phyloP scores from a whole-genome alignment of 345 rosid genomes.

The Gossypium arboreum region DNA sequence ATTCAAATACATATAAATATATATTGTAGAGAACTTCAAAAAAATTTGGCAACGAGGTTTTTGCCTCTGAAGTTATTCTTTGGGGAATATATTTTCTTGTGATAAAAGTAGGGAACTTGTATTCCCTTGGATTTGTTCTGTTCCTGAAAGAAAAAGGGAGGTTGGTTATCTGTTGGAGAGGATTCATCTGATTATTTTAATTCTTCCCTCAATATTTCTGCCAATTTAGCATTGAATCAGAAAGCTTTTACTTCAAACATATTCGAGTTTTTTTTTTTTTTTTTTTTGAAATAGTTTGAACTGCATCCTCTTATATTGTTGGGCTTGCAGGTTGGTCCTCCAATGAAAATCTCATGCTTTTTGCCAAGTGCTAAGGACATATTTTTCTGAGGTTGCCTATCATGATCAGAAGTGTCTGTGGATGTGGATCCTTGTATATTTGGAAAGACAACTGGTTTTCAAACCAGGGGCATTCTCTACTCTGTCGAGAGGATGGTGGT shows the following conservation, averaged over 20 bases:
- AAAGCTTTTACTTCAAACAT: background rate
- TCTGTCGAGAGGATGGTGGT: conserved; percentile 23
- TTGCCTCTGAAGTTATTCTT: background rate
- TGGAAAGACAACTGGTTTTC: conserved; percentile 21
- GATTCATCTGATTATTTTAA: background rate
- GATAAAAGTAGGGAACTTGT: background rate
- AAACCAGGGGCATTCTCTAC: conserved; percentile 19
- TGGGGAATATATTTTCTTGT: background rate
- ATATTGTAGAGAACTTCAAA: too few relatives aligned
- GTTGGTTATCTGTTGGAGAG: background rate
- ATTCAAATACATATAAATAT: too few relatives aligned
- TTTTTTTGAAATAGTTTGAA: background rate
- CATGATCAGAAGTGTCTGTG: conserved; percentile 10
- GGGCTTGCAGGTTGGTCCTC: conserved; percentile 30
- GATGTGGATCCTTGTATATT: conserved; percentile 27
- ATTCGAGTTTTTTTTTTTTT: background rate
- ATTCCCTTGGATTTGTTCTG: background rate
- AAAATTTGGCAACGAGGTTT: too few relatives aligned
- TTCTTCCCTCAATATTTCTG: background rate
- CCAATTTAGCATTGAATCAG: background rate
- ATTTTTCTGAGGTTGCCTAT: conserved; percentile 19
- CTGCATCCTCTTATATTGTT: background rate
- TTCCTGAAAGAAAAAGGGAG: background rate
- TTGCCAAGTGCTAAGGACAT: conserved; percentile 21
- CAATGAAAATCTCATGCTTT: conserved; percentile 16